Evolutionary conservation across 2,329 filamentous ascomycete species (phyloP).

Genomic region (Epichloe amarillans): DNA sequence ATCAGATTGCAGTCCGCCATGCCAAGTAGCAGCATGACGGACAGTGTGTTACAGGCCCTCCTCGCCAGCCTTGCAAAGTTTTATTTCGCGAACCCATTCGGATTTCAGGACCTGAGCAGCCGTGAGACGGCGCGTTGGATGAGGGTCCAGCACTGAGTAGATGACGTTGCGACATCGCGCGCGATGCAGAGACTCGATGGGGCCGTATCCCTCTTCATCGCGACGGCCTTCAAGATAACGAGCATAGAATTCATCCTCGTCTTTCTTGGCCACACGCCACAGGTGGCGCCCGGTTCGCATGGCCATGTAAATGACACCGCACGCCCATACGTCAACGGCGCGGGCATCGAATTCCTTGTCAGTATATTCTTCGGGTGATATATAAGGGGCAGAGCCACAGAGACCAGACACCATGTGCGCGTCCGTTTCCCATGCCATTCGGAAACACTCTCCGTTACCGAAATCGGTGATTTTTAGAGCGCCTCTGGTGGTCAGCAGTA

Average conservation of each 20-base stretch:
- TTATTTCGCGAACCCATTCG: conserved; percentile 97
- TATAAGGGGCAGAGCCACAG: conserved; percentile 93
- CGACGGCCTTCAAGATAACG: conserved; percentile 85
- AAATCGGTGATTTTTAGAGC: conserved; percentile 97
- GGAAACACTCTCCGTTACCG: conserved; percentile 96
- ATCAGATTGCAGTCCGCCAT: conserved; percentile 17
- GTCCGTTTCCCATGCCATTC: conserved; percentile 98
- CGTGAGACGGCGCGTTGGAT: conserved; percentile 81
- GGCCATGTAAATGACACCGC: conserved; percentile 98
- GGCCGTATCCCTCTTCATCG: conserved; percentile 85
- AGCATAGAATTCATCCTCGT: conserved; percentile 94
- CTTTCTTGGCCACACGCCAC: conserved; percentile 93
- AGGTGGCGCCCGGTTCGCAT: conserved; percentile 94
- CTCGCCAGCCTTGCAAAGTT: conserved; percentile 89
- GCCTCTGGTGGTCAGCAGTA: conserved; percentile 83
- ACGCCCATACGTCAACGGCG: conserved; percentile 97
- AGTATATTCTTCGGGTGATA: conserved; percentile 89
- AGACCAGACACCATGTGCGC: conserved; percentile 96
- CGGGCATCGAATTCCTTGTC: conserved; percentile 94
- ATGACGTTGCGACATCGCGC: conserved; percentile 97
- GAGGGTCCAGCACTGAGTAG: conserved; percentile 94
- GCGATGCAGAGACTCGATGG: conserved; percentile 88
- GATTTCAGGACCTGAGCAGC: conserved; percentile 95
- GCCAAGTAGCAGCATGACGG: conserved; percentile 14
- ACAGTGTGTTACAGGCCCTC: conserved; percentile 60